phyloP scores from a whole-genome alignment of 805 yeast species.

The Spencermartinsiella europaea region DNA sequence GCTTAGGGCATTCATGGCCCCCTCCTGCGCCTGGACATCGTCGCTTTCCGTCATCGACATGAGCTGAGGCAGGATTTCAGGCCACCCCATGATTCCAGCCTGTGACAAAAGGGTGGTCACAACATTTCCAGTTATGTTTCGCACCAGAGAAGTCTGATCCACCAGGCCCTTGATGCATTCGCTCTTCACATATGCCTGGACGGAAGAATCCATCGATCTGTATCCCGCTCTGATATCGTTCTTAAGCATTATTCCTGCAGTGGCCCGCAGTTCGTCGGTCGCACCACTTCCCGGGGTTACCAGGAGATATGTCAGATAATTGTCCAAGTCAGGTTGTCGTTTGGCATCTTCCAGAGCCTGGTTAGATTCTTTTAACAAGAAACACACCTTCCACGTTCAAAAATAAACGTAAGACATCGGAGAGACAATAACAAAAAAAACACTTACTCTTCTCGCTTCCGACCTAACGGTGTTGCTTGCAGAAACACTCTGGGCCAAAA shows the following conservation, averaged over 20 bases:
- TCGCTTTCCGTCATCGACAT: conserved; percentile 52
- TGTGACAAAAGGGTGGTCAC: conserved; percentile 73
- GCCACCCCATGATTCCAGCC: conserved; percentile 70
- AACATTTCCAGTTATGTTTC: conserved; percentile 88
- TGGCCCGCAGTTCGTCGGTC: conserved; percentile 63
- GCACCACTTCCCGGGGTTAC: conserved; percentile 45
- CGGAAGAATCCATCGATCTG: conserved; percentile 29
- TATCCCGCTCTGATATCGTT: conserved; percentile 51
- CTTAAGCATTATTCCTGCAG: conserved; percentile 83
- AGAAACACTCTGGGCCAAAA: conserved; percentile 70
- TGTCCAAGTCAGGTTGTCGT: conserved; percentile 69
- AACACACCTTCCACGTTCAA: too few species aligned
- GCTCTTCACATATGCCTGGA: conserved; percentile 43
- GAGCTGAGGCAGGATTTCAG: conserved; percentile 62
- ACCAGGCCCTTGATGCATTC: conserved; percentile 44
- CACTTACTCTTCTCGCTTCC: conserved; percentile 53
- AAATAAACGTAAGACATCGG: too few species aligned
- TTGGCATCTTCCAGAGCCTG: conserved; percentile 63
- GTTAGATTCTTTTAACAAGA: too few species aligned
- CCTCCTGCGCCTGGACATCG: conserved; percentile 52
- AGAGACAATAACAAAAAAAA: background rate
- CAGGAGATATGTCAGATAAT: conserved; percentile 69
- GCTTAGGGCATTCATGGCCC: conserved; percentile 74
- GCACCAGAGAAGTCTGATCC: conserved; percentile 53
- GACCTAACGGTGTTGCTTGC: conserved; percentile 48